Evolutionary conservation across 2,329 filamentous ascomycete genomes (phyloP).

Genomic region (Aspergillus quadricinctus): DNA sequence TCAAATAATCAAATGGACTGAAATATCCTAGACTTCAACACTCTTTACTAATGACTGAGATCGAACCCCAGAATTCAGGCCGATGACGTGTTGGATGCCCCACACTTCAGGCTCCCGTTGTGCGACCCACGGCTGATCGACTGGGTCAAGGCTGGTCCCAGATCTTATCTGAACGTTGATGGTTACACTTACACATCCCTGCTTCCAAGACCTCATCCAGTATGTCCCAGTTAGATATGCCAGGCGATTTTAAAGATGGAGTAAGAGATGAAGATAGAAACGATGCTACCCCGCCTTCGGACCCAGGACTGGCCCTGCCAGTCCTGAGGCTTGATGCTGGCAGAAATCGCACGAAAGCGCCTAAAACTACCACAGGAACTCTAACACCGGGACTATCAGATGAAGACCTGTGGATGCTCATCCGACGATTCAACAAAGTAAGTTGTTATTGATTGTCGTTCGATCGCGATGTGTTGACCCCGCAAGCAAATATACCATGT

Average conservation of each 20-base stretch:
- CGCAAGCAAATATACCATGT: conserved; percentile 63
- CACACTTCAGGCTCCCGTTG: no score
- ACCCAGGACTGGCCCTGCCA: background rate
- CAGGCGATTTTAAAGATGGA: background rate
- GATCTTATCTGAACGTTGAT: background rate
- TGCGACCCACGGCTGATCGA: background rate
- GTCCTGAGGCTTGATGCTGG: background rate
- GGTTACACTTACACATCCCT: background rate
- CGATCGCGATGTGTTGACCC: background rate
- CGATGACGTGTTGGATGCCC: background rate
- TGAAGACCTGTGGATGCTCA: conserved; percentile 67
- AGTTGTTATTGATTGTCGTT: background rate
- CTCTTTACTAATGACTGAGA: no score
- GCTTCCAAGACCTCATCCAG: background rate
- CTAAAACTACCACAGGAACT: background rate
- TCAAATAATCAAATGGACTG: no score
- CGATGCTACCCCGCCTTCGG: background rate
- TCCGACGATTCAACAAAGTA: conserved; percentile 71
- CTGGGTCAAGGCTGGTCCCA: background rate
- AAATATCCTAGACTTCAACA: no score
- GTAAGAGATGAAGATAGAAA: background rate
- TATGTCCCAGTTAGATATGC: background rate
- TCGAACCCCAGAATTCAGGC: background rate
- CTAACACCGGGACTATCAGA: conserved; percentile 49
- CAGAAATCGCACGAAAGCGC: background rate